Evolutionary conservation across 805 yeast genomes (phyloP).

Genomic region (Ogataea parapolymorpha): DNA sequence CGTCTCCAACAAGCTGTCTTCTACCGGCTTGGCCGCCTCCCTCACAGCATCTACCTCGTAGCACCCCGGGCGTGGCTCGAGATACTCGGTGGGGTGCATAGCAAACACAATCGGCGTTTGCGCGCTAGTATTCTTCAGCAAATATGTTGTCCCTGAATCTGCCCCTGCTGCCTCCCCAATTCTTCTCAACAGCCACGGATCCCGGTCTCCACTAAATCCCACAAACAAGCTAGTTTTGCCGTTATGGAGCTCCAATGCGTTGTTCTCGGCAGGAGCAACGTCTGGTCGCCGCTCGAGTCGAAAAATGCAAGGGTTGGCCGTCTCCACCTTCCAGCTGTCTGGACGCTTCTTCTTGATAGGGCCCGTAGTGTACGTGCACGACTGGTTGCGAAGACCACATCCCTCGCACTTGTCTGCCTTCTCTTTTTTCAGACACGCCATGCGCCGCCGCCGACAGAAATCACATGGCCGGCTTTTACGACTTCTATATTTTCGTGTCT

Average conservation of each 20-base stretch:
- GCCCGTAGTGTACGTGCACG: background rate
- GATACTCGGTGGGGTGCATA: conserved; percentile 8
- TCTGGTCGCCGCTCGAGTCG: background rate
- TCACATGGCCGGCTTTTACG: background rate
- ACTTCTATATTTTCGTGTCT: background rate
- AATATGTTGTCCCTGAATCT: too few relatives aligned
- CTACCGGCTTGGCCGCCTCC: too few relatives aligned
- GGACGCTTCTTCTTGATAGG: background rate
- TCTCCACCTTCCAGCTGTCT: background rate
- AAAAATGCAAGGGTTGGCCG: background rate
- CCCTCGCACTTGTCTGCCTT: too few relatives aligned
- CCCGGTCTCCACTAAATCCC: too few relatives aligned
- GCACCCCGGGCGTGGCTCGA: conserved; percentile 7
- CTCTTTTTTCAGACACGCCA: background rate
- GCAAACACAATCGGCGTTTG: conserved; percentile 5
- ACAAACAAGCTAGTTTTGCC: background rate
- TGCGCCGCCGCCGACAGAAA: background rate
- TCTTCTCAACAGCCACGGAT: too few relatives aligned
- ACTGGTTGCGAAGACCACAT: background rate
- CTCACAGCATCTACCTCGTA: conserved; percentile 5
- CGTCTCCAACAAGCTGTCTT: too few relatives aligned
- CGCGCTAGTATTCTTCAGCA: background rate
- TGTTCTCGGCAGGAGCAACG: background rate
- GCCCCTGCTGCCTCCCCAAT: too few relatives aligned
- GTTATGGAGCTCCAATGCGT: conserved; percentile 13